Evolutionary conservation across 306 rosid genomes (phyloP).

Genomic region (Potentilla sterilis): DNA sequence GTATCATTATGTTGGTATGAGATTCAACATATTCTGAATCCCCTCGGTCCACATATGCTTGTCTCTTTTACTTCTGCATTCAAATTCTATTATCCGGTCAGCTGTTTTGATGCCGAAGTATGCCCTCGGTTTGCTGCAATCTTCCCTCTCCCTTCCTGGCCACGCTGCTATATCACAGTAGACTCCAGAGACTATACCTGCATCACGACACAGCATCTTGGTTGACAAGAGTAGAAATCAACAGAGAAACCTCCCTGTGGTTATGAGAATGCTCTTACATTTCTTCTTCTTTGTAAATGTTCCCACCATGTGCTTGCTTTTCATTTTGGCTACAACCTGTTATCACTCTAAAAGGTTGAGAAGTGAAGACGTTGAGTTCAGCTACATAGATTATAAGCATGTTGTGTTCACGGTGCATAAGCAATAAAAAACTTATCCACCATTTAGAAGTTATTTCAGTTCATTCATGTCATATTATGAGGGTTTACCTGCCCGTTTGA

Average conservation of each 20-base stretch:
- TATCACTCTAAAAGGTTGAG: constrained; percentile 18
- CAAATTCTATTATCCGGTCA: constrained; percentile 77
- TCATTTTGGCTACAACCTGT: constrained; percentile 89
- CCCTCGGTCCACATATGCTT: constrained; percentile 80
- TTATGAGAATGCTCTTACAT: constrained; percentile 56
- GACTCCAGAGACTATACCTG: constrained; percentile 77
- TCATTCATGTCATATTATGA: constrained; percentile 14
- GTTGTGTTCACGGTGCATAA: not conserved
- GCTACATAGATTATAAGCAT: not conserved
- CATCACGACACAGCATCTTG: constrained; percentile 35
- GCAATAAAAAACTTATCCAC: not conserved
- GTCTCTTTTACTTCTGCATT: constrained; percentile 72
- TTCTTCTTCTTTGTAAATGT: constrained; percentile 84
- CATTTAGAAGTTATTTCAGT: not conserved
- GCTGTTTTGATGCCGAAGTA: constrained; percentile 77
- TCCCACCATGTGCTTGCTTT: constrained; percentile 90
- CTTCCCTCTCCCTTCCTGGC: constrained; percentile 69
- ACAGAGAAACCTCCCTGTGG: constrained; percentile 9
- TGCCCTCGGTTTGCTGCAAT: constrained; percentile 43
- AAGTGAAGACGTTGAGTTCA: not conserved
- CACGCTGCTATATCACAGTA: constrained; percentile 60
- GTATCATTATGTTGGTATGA: constrained; percentile 40
- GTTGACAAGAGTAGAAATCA: constrained; percentile 13
- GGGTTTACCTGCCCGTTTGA: constrained; percentile 76
- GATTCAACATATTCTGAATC: constrained; percentile 68